Conservation (phyloP, 176 grass and related monocot species). For the Cymbopogon citratus region DNA sequence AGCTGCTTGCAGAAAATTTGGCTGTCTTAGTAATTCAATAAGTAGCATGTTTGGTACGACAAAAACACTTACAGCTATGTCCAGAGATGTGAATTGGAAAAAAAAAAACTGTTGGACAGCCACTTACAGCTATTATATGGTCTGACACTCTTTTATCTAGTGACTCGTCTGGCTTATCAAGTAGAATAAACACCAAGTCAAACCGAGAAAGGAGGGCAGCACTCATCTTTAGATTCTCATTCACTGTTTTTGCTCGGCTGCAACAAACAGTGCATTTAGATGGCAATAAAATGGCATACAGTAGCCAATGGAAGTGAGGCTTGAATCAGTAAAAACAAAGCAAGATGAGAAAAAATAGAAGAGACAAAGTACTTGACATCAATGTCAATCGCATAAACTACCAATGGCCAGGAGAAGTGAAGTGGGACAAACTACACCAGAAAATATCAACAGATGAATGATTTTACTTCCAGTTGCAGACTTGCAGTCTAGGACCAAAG, state of each 20-base stretch:
- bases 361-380: background rate
- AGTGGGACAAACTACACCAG: background rate
- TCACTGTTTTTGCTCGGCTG: conserved; percentile 91
- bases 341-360: background rate
- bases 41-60: background rate
- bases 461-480: background rate
- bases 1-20: conserved; percentile 42
- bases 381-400: background rate
- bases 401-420: background rate
- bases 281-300: background rate
- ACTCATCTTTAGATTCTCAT: conserved; percentile 89
- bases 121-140: conserved; percentile 83
- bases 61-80: background rate
- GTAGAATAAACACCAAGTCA: conserved; percentile 93
- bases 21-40: background rate
- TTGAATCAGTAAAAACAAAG: background rate
- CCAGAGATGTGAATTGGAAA: background rate
- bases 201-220: conserved; percentile 84
- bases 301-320: background rate
- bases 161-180: conserved; percentile 70
- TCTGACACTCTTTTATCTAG: conserved; percentile 88
- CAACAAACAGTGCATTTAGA: conserved; percentile 19
- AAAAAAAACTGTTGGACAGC: background rate
- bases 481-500: background rate
- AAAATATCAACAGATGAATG: conserved; percentile 3